Evolutionary conservation across 1,139 yeast genomes (phyloP), one percentile per base, ranked within the genome.

Genomic region (Scheffersomyces titani): DNA sequence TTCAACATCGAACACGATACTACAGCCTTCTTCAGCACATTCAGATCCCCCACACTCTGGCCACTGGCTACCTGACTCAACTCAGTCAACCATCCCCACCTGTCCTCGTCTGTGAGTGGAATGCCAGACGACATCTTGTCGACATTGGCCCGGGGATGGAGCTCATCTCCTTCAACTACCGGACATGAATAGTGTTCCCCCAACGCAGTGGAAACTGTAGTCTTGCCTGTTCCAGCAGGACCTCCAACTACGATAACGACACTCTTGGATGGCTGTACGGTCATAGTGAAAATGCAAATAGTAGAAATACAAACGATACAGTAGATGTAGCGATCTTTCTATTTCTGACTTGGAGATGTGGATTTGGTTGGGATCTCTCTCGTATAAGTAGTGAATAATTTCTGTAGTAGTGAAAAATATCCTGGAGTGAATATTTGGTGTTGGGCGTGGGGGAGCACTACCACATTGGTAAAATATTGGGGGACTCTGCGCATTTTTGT

Each of bases 161-260:
- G 78, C 2, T 78, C 74, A 69, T 94, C 99, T 9, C 98, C 99
- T 70, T 94, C 99, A 18, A 92, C 73, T 65, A 85, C 91, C 1
- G 86, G 81, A 57, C 88, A 80, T 2, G 72, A 63, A 51, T 81
- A 75, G 46, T 71, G 64, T 20, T 71, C 59, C 1, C 89, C 70
- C 45, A 93, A 68, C 20, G 72, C 66, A n/a, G 74, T 73, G 0
- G 92, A 96, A 36, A 90, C 82, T 1, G 97, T 90, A 44, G 96
- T 82, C 70, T 93, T 93, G 2, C 98, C 98, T 2, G 97, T 89
- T 13, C 98, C 98, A 0, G 97, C 92, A 1, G 98, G 97, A 0
- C 99, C 99, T 2, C 96, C 97, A 19, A 80, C 82, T 11, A 80
- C 79, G 44, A 78, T 70, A 3, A 79, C 76, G 1, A 46, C 24